phyloP scores from a whole-genome alignment of 2,329 filamentous ascomycete genomes.

The Chalara sp. region DNA sequence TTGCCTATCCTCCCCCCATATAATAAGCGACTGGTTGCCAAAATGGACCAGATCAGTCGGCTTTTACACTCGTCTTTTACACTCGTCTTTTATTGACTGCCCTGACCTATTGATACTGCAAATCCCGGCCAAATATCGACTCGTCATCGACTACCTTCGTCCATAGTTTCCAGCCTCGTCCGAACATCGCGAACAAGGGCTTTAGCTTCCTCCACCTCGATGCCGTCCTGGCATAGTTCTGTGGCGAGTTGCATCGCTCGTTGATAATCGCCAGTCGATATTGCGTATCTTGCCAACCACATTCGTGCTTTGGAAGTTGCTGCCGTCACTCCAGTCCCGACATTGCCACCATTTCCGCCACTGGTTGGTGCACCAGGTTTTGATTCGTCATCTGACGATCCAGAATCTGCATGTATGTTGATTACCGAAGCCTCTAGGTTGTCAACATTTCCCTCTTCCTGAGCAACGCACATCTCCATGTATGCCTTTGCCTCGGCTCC shows the following conservation, averaged over 20 bases:
- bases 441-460: conserved; percentile 66
- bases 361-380: conserved; percentile 22
- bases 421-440: conserved; percentile 33
- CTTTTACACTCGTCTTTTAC: too few species aligned
- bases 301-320: conserved; percentile 88
- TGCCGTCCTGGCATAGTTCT: conserved; percentile 90
- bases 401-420: conserved; percentile 49
- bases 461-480: conserved; percentile 92
- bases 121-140: too few species aligned
- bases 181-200: conserved; percentile 82
- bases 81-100: too few species aligned
- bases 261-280: conserved; percentile 67
- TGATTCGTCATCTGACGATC: conserved; percentile 38
- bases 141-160: background rate
- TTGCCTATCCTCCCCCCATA: too few species aligned
- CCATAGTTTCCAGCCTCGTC: conserved; percentile 48
- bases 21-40: too few species aligned
- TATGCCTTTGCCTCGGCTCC: conserved; percentile 79
- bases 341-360: conserved; percentile 30
- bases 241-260: conserved; percentile 76
- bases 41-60: too few species aligned
- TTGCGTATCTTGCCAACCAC: conserved; percentile 84
- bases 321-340: conserved; percentile 76
- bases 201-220: conserved; percentile 96
- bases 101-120: too few species aligned